Evolutionary conservation across 1,284 basidiomycete genomes (phyloP).

Genomic region (Pseudozyma flocculosa): DNA sequence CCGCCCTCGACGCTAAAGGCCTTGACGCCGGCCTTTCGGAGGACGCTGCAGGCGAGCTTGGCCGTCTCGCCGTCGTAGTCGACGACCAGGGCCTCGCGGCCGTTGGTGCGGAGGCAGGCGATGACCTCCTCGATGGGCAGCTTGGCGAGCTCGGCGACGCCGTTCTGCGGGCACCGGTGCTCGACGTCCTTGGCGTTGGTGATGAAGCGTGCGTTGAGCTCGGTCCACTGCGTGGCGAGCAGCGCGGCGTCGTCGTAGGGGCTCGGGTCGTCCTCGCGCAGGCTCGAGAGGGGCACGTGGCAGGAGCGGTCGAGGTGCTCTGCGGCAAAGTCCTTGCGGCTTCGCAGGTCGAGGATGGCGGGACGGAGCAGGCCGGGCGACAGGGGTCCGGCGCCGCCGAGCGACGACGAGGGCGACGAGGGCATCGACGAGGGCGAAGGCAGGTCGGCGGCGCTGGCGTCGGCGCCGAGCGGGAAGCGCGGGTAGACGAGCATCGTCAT

Average conservation of each 20-base stretch:
- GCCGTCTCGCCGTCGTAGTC: conserved; percentile 21
- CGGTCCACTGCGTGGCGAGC: conserved; percentile 23
- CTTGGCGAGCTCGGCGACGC: conserved; percentile 11
- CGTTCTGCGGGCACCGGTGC: conserved; percentile 1
- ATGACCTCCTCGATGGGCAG: conserved; percentile 15
- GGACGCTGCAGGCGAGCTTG: conserved; percentile 10
- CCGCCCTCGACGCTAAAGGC: conserved; percentile 13
- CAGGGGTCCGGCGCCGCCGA: background rate
- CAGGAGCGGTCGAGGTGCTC: conserved; percentile 9
- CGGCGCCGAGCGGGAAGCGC: conserved; percentile 2
- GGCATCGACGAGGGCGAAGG: conserved; percentile 2
- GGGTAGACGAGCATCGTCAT: conserved; percentile 28
- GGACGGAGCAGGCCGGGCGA: conserved; percentile 7
- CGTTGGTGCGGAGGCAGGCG: conserved; percentile 4
- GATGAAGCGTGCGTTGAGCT: conserved; percentile 17
- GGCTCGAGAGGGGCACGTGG: conserved; percentile 16
- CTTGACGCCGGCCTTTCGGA: conserved; percentile 21
- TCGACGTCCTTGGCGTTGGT: background rate
- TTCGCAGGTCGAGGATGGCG: conserved; percentile 18
- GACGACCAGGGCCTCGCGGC: conserved; percentile 14
- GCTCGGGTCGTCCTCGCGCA: conserved; percentile 11
- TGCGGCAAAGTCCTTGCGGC: conserved; percentile 4
- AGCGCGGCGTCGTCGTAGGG: conserved; percentile 20
- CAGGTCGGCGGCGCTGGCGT: background rate
- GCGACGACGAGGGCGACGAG: background rate